These are phyloP conservation scores for Saccharomycopsis oosterbeekiorum DNA, from an alignment of 805 yeast genomes.

Conservation along the genomic window DNA sequence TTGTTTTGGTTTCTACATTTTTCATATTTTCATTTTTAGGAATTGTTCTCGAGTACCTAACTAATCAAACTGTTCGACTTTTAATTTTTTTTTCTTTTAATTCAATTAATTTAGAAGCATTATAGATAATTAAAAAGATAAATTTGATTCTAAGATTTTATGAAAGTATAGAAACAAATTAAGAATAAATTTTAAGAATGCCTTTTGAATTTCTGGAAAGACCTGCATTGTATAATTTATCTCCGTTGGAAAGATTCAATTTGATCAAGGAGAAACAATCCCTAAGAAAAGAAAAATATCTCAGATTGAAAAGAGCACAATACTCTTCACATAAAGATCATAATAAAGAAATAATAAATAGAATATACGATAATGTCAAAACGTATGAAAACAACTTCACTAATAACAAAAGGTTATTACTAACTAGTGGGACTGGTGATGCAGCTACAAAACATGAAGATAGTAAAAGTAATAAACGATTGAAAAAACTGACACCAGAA, in stretches of 20 bases:
- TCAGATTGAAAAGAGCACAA: constrained; percentile 2
- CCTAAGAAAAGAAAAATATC: constrained; percentile 9
- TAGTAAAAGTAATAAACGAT: not conserved
- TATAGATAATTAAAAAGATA: too few relatives aligned
- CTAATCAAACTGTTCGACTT: too few relatives aligned
- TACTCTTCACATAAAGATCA: not conserved
- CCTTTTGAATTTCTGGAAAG: constrained; percentile 3
- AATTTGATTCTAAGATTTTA: not conserved
- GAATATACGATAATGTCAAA: constrained; percentile 6
- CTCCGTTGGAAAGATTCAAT: constrained; percentile 12
- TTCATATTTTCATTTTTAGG: too few relatives aligned
- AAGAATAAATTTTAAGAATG: not conserved
- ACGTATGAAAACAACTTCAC: not conserved
- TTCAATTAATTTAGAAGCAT: not conserved
- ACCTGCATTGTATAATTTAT: constrained; percentile 3
- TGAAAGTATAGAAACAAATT: not conserved
- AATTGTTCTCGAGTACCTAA: too few relatives aligned
- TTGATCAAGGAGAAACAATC: constrained; percentile 3
- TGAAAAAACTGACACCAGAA: not conserved
- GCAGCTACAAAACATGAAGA: not conserved
- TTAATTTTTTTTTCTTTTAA: too few relatives aligned
- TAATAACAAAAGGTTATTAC: not conserved
- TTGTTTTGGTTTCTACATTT: too few relatives aligned
- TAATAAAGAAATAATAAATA: constrained; percentile 1
- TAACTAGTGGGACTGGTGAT: not conserved